phyloP scores from a whole-genome alignment of 345 rosid species.

The Citropsis articulata region DNA sequence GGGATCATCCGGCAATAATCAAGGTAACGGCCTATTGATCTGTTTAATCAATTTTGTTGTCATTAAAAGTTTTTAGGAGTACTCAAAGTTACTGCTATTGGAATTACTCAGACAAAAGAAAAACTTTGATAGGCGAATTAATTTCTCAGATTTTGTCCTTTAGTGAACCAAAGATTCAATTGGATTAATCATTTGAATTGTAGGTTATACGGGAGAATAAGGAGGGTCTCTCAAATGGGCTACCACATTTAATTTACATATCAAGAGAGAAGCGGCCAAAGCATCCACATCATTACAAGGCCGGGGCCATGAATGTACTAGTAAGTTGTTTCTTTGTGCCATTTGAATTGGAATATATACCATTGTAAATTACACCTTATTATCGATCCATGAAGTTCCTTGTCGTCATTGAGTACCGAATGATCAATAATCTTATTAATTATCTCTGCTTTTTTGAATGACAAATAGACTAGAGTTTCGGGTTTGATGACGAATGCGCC shows the following conservation, averaged over 20 bases:
- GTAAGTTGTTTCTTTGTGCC: constrained; percentile 24
- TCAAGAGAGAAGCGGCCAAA: constrained; percentile 64
- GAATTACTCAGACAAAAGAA: not conserved
- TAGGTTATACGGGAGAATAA: constrained; percentile 59
- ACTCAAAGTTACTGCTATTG: too few relatives aligned
- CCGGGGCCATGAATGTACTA: constrained; percentile 77
- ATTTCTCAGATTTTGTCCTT: not conserved
- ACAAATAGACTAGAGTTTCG: constrained; percentile 54
- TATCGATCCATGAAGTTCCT: too few relatives aligned
- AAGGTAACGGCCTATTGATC: constrained; percentile 32
- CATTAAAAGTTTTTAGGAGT: too few relatives aligned
- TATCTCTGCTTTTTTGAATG: not conserved
- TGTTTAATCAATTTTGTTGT: too few relatives aligned
- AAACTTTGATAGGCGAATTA: too few relatives aligned
- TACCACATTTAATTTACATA: constrained; percentile 61
- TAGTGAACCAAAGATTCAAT: not conserved
- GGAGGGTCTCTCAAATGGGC: constrained; percentile 20
- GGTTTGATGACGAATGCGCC: constrained; percentile 78
- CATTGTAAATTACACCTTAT: not conserved
- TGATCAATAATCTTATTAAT: not conserved
- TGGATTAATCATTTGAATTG: not conserved
- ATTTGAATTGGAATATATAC: not conserved
- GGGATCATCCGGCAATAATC: constrained; percentile 53
- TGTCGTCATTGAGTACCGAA: too few relatives aligned
- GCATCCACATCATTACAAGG: constrained; percentile 59